Base-by-base conservation (phyloP, 345 rosid species). In the Gossypium arboreum region DNA sequence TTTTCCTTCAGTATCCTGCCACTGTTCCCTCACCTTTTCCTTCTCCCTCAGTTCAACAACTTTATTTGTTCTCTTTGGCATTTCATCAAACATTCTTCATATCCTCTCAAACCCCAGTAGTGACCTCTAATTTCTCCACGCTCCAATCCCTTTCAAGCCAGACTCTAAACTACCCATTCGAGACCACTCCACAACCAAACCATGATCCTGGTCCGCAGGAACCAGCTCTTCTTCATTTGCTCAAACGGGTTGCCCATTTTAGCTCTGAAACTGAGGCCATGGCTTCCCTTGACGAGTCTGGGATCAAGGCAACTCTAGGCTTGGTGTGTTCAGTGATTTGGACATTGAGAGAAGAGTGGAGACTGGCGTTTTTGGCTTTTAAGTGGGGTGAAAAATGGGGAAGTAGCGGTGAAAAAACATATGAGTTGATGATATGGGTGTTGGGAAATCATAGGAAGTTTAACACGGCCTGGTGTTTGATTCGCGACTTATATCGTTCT, bases 381-480 rank as follows among this genome's bases (percentile, higher is more conserved):
- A 90, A 90, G 75, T 92, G 95, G 97, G 95, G 91, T 1, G 87
- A 86, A 61, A 87, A 84, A 77, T 73, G 86, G 64, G 83, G 83
- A 55, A 84, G 79, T 47, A 75, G 74, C 81, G 88, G 88, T 78
- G 86, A 86, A 51, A 85, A 83, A 76, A 79, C 81, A 54, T 83
- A 77, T 58, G 86, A 85, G 27, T 82, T 90, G 85, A 84, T 91
- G 85, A 77, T 85, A 20, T 87, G 93, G 91, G 79, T 94, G 34
- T 82, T 91, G 83, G 95, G 97, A 66, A 82, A 78, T 74, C 88
- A 86, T 72, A 82, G 79, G 60, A 91, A 94, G 91, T 92, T 91
- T 74, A 88, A 84, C 65, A 86, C 79, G 51, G 94, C 91, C 78
- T 92, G 97, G 97, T 83, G 88, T 82, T 82, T 94, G 86, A 86